A percentile compares a stretch with the other conserved stretches of the same genome.
Conservation (phyloP, 345 rosid species). For the Lepidium aucheri region DNA sequence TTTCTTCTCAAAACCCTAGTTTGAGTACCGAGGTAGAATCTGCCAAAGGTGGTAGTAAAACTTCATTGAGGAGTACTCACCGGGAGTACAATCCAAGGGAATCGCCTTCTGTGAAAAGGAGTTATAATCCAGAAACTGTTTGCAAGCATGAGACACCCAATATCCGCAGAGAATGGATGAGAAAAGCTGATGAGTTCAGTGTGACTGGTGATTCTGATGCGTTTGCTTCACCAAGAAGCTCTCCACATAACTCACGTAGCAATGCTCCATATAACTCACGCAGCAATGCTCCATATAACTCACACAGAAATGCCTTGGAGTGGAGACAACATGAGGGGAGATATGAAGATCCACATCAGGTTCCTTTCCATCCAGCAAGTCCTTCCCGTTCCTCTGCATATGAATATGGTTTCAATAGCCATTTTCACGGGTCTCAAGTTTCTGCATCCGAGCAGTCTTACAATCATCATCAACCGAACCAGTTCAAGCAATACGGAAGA, state of each 20-base stretch:
- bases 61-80: conserved; percentile 27
- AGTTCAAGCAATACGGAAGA: conserved; percentile 10
- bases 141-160: conserved; percentile 21
- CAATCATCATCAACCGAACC: conserved; percentile 25
- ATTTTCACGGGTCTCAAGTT: conserved; percentile 29
- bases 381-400: conserved; percentile 27
- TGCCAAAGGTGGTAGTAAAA: background rate
- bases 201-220: conserved; percentile 15
- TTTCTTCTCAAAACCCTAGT: conserved; percentile 19
- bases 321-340: conserved; percentile 31
- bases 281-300: conserved; percentile 8
- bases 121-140: conserved; percentile 35
- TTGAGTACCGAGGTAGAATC: conserved; percentile 7
- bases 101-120: conserved; percentile 40
- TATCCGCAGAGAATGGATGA: conserved; percentile 33
- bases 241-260: no score
- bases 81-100: conserved; percentile 49
- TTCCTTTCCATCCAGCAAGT: conserved; percentile 32
- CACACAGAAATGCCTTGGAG: conserved; percentile 18
- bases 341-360: conserved; percentile 26
- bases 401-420: conserved; percentile 36
- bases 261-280: no score
- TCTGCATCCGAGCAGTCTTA: conserved; percentile 24
- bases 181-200: conserved; percentile 27
- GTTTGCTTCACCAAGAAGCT: conserved; percentile 22